phyloP scores from a whole-genome alignment of 2,329 filamentous ascomycete species.

The Ophiostoma quercus region DNA sequence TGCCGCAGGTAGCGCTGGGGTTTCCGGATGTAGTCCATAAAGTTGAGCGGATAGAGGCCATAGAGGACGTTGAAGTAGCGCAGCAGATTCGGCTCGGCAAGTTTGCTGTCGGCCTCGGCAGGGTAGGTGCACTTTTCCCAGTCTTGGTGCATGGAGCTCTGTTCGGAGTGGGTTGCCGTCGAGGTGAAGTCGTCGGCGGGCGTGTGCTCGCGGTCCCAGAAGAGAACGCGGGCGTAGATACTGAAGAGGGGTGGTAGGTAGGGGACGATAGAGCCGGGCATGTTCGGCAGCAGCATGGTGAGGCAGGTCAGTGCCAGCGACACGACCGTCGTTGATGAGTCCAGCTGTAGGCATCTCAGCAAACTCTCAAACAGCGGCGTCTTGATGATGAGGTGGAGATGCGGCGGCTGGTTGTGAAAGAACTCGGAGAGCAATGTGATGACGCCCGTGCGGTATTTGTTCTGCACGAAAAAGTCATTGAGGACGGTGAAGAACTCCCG shows the following conservation, averaged over 20 bases:
- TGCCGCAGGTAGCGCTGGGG: conserved; percentile 72
- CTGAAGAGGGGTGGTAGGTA: conserved; percentile 71
- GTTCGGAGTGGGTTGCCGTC: conserved; percentile 13
- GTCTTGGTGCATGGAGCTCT: conserved; percentile 31
- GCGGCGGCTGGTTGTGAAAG: conserved; percentile 70
- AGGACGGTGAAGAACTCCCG: conserved; percentile 45
- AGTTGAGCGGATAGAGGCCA: conserved; percentile 77
- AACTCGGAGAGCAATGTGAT: conserved; percentile 67
- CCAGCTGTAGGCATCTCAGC: conserved; percentile 67
- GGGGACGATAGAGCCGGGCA: conserved; percentile 64
- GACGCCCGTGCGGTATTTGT: conserved; percentile 57
- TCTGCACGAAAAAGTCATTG: conserved; percentile 60
- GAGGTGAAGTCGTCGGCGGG: conserved; percentile 34
- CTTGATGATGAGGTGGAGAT: conserved; percentile 66
- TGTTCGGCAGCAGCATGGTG: conserved; percentile 78
- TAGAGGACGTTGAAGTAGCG: conserved; percentile 80
- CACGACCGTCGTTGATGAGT: conserved; percentile 72
- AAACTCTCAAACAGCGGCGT: conserved; percentile 68
- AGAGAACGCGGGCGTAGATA: conserved; percentile 72
- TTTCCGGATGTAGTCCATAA: conserved; percentile 80
- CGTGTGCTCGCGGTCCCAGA: conserved; percentile 61
- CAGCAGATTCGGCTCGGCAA: conserved; percentile 60
- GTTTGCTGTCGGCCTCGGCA: conserved; percentile 55
- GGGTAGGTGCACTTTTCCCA: conserved; percentile 62
- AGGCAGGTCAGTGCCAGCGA: conserved; percentile 68